These are phyloP conservation scores for Diophrys sp. DNA, from an alignment of 73 alveolate species.

Conservation along the genomic window DNA sequence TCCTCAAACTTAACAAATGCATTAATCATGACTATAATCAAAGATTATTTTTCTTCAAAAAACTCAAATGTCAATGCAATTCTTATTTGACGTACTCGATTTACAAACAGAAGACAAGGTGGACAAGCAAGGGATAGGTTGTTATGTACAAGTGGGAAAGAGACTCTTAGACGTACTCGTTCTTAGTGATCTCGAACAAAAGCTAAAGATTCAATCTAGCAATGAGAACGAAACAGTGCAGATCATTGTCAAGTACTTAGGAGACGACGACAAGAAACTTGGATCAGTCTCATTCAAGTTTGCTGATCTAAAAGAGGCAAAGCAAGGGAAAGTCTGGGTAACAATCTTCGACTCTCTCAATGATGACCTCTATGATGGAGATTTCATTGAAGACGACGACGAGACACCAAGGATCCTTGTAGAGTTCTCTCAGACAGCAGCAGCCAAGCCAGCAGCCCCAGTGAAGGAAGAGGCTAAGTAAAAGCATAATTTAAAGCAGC, in stretches of 20 bases:
- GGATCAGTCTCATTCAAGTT: conserved; percentile 20
- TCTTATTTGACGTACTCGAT: conserved; percentile 17
- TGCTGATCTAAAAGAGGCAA: background rate
- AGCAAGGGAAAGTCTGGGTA: conserved; percentile 29
- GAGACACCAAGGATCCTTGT: conserved; percentile 53
- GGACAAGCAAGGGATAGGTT: conserved; percentile 49
- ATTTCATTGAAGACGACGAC: conserved; percentile 54
- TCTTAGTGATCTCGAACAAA: conserved; percentile 29
- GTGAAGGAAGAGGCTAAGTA: background rate
- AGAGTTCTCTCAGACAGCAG: conserved; percentile 16
- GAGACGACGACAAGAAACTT: conserved; percentile 43
- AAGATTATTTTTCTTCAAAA: background rate
- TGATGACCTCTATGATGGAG: conserved; percentile 70
- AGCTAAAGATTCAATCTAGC: conserved; percentile 19
- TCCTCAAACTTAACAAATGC: background rate
- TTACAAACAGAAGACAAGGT: conserved; percentile 13
- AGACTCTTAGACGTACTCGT: conserved; percentile 60
- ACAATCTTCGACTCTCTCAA: conserved; percentile 54
- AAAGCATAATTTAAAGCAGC: background rate
- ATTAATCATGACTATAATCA: background rate
- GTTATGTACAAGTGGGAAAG: conserved; percentile 33
- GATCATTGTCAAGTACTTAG: conserved; percentile 41
- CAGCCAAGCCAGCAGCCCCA: background rate
- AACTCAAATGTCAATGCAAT: background rate
- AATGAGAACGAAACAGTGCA: conserved; percentile 18